phyloP scores from a whole-genome alignment of 345 rosid species.

The Pistacia atlantica region DNA sequence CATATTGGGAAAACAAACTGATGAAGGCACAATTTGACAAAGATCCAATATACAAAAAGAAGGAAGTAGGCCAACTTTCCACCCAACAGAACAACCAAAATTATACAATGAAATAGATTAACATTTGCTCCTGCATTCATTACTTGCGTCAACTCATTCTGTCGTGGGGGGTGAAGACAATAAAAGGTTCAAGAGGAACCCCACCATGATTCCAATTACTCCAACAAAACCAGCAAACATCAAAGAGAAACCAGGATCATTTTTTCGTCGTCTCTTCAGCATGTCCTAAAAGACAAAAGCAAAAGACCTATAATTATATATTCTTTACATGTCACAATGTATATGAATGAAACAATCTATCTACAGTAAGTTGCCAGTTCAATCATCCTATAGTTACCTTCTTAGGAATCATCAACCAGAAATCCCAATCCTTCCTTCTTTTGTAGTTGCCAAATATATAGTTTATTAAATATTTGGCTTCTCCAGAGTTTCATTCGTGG shows the following conservation, averaged over 20 bases:
- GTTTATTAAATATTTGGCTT: background rate
- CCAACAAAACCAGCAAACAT: conserved; percentile 77
- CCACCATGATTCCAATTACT: conserved; percentile 73
- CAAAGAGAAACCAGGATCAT: conserved; percentile 59
- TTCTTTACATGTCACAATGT: background rate
- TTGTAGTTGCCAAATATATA: background rate
- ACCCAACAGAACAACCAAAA: conserved; percentile 25
- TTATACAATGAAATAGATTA: conserved; percentile 29
- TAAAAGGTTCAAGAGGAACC: conserved; percentile 71
- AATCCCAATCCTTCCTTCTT: background rate
- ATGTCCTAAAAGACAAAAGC: conserved; percentile 48
- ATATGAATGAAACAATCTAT: background rate
- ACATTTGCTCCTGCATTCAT: conserved; percentile 6
- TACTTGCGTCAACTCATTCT: conserved; percentile 24
- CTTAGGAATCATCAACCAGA: background rate
- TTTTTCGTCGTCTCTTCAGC: conserved; percentile 67
- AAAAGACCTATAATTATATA: background rate
- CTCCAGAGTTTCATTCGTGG: background rate
- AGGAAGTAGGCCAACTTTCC: conserved; percentile 24
- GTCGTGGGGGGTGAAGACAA: conserved; percentile 49
- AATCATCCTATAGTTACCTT: background rate
- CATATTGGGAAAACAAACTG: conserved; percentile 23
- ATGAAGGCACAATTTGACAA: conserved; percentile 18
- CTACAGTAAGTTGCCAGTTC: background rate
- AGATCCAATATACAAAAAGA: conserved; percentile 35